Base-by-base conservation (phyloP, 1,139 yeast genomes). In the Nakaseomyces sp. region DNA sequence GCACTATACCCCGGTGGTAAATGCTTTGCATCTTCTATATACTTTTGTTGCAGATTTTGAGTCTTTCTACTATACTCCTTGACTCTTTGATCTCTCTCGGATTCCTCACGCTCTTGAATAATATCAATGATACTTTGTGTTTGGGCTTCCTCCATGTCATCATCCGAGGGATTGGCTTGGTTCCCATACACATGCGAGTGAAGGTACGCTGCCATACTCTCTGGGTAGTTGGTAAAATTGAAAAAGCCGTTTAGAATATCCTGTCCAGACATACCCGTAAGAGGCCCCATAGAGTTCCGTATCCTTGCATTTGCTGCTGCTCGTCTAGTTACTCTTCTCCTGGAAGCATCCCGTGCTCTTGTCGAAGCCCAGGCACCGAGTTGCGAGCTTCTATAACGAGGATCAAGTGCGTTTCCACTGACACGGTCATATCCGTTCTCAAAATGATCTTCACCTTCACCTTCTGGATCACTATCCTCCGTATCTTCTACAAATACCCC, bases 81-180 rank as follows among this genome's bases (percentile, higher is more conserved):
- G 38, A 52, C 60, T 41, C 53, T 58, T 26, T 39, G 58, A 50
- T 56, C 69, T 48, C 51, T 61, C 51, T 70, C 73, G 49, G 43
- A 60, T 41, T 53, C 66, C 45, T 65, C 70, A 20, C 65, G 50
- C 26, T 56, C 58, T 48, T 66, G 66, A 39, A 66, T 61, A 54
- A 59, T 53, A 25, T 55, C 51, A 41, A 65, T 55, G 13, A 66
- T 56, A 43, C 57, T 52, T 38, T 54, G 60, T 6, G 73, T 69
- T 7, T 67, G 54, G 15, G 54, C 61, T 24, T 61, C 66, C 10
- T 59, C 20, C 18, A 20, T 35, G 9, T 35, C 38, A 18, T 29
- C 40, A 12, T 26, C 26, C 19, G 24, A 20, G 5, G 37, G 24
- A 16, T 19, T 32, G 13, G 30, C 31, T 6, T 38, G 29, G 18